Percentiles rank a stretch among this genome's conserved stretches.
phyloP scores from a whole-genome alignment of 805 yeast genomes.

The Yarrowia bubula region DNA sequence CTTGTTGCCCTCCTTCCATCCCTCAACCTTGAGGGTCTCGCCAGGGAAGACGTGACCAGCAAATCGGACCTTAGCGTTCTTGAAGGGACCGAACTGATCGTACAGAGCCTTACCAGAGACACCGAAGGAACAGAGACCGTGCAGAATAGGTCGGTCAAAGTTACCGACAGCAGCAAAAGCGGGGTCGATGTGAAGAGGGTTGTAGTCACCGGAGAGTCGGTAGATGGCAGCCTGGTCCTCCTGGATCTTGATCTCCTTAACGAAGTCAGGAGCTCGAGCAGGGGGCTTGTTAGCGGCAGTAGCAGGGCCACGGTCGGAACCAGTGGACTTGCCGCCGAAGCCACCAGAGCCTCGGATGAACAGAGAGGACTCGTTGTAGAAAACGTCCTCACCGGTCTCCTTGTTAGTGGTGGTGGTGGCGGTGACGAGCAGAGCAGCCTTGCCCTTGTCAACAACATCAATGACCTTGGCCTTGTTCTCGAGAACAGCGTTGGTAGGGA shows the following conservation, averaged over 20 bases:
- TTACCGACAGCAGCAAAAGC: constrained; percentile 82
- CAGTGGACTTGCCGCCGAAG: constrained; percentile 50
- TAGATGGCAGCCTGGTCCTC: constrained; percentile 83
- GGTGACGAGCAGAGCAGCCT: constrained; percentile 72
- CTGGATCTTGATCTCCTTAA: constrained; percentile 54
- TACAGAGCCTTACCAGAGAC: constrained; percentile 69
- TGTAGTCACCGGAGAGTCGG: constrained; percentile 89
- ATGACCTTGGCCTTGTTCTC: constrained; percentile 65
- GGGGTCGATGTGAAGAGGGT: constrained; percentile 95
- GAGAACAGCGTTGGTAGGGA: constrained; percentile 68
- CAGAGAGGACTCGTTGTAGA: constrained; percentile 78
- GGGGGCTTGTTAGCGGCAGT: constrained; percentile 64
- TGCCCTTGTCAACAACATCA: constrained; percentile 78
- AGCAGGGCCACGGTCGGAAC: constrained; percentile 59
- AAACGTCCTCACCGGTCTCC: constrained; percentile 63
- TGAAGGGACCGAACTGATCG: constrained; percentile 77
- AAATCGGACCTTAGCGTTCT: constrained; percentile 86
- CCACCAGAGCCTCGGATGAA: constrained; percentile 74
- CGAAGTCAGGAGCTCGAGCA: constrained; percentile 62
- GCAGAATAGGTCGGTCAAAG: constrained; percentile 83
- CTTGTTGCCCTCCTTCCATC: constrained; percentile 76
- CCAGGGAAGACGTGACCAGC: constrained; percentile 94
- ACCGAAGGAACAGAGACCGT: constrained; percentile 89
- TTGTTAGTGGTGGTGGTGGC: constrained; percentile 68
- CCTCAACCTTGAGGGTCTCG: constrained; percentile 72